Base-by-base conservation (phyloP, 352 stramenopile species). In the Peronosclerospora sorghi region DNA sequence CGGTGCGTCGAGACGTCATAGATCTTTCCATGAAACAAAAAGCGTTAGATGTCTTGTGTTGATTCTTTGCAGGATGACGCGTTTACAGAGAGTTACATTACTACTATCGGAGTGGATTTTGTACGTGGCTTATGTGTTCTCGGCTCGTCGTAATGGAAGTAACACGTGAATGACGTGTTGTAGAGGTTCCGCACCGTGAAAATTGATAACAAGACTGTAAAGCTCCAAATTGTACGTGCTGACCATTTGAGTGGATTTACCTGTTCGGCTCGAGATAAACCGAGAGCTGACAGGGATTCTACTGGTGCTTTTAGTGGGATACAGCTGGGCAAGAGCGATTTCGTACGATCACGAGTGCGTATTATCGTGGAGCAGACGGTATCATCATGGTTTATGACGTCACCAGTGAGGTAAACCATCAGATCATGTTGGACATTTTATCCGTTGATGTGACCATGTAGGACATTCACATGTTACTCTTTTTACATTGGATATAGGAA, bases 301-400 rank as follows among this genome's bases (percentile, higher is more conserved):
- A n/a, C n/a, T n/a, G 21, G 12, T 26, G 2, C 46, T 37, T 27
- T 18, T 37, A 91, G 79, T 98, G 94, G 95, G 96, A 99, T 59
- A 98, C 96, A 6, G 95, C 96, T n/a, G 95, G 96, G 5, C 95
- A 98, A 77, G 95, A 99, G 68, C 91, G 95, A 36, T 99, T 98
- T 70, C 94, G 95, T 35, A 98, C 94, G 14, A 99, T 99, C 52
- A 98, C 96, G 29, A 98, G 89, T 42, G 94, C 93, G 8, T 99
- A 99, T 64, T 99, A 99, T 59, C 89, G 95, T 51, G 96, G 95
- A 35, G 95, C 95, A 5, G 92, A 99, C 65, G 96, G 96, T 23
- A 99, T 99, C 57, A 86, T 96, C 42, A 85, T 96, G 63, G 85
- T 99, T n/a, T 99, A 99, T 66, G 96, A 99, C 53, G 93, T 98